Conservation (phyloP, 306 rosid species). For the Fagus sylvatica region DNA sequence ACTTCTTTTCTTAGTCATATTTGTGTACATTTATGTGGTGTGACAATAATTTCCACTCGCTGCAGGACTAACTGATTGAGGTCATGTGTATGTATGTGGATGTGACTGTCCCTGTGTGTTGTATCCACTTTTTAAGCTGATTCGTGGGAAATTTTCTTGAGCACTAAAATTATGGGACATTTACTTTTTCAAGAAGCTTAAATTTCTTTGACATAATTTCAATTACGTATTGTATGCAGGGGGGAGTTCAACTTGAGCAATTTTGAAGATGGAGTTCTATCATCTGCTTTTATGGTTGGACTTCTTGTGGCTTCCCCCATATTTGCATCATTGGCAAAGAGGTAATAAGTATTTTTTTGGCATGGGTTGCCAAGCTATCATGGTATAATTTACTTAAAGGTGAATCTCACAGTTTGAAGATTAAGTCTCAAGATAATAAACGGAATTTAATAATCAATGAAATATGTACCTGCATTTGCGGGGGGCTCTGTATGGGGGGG, state of each 20-base stretch:
- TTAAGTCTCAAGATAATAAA: not conserved
- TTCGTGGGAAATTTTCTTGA: not conserved
- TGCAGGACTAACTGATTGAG: slow-evolving; percentile 4
- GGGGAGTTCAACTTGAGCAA: slow-evolving; percentile 64
- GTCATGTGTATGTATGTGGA: not conserved
- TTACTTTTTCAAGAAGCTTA: not conserved
- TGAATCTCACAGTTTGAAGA: too few species aligned
- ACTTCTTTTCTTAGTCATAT: not conserved
- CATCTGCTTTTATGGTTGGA: slow-evolving; percentile 81
- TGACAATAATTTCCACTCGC: not conserved
- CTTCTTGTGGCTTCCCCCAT: slow-evolving; percentile 71
- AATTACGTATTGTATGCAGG: slow-evolving; percentile 29
- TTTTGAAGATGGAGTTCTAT: slow-evolving; percentile 66
- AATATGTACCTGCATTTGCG: not conserved
- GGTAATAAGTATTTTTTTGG: slow-evolving; percentile 34
- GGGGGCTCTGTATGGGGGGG: too few species aligned
- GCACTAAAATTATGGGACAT: not conserved
- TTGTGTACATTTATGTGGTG: not conserved
- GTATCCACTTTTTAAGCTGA: not conserved
- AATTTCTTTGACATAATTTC: slow-evolving; percentile 1
- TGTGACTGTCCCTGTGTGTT: not conserved
- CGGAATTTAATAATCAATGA: not conserved
- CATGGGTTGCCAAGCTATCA: slow-evolving; percentile 3
- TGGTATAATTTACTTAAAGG: not conserved
- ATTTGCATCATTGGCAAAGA: slow-evolving; percentile 59